Evolutionary conservation across 208 protist species (phyloP).

Genomic region (Strigomonas culicis): DNA sequence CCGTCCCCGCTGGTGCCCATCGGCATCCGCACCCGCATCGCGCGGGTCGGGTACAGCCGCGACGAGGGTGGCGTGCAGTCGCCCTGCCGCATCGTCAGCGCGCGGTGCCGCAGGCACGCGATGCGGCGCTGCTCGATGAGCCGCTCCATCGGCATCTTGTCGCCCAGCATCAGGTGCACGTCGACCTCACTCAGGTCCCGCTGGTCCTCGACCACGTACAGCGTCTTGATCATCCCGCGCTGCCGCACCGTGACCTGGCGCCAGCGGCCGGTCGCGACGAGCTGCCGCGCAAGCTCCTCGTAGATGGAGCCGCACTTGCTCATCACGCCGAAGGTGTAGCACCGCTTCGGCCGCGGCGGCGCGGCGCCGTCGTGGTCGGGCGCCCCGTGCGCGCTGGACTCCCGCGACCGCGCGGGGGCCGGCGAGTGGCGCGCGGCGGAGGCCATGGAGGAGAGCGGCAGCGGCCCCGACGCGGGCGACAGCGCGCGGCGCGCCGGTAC

Average conservation of each 20-base stretch:
- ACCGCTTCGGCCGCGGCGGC: constrained; percentile 6
- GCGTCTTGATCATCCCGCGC: constrained; percentile 21
- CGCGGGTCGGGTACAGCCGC: not conserved
- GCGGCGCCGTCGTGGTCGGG: not conserved
- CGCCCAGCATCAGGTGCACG: constrained; percentile 59
- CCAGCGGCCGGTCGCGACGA: constrained; percentile 52
- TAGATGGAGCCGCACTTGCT: constrained; percentile 66
- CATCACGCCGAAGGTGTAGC: constrained; percentile 59
- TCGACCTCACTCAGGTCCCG: constrained; percentile 31
- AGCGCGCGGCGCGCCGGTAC: not conserved
- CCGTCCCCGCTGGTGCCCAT: constrained; percentile 53
- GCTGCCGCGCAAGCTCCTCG: constrained; percentile 66
- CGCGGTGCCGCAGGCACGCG: not conserved
- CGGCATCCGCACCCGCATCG: constrained; percentile 29
- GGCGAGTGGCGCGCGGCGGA: not conserved
- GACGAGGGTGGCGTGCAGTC: not conserved
- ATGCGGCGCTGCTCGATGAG: constrained; percentile 42
- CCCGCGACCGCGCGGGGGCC: not conserved
- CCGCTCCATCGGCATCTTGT: constrained; percentile 60
- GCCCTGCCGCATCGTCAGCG: not conserved
- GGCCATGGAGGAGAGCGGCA: not conserved
- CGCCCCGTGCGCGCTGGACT: not conserved
- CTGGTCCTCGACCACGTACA: constrained; percentile 28
- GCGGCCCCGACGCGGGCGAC: not conserved
- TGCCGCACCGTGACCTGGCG: constrained; percentile 25